Evolutionary conservation across 2,329 filamentous ascomycete species (phyloP), one percentile per base, ranked within the genome.

Genomic region (Dryadomyces quercivorus): DNA sequence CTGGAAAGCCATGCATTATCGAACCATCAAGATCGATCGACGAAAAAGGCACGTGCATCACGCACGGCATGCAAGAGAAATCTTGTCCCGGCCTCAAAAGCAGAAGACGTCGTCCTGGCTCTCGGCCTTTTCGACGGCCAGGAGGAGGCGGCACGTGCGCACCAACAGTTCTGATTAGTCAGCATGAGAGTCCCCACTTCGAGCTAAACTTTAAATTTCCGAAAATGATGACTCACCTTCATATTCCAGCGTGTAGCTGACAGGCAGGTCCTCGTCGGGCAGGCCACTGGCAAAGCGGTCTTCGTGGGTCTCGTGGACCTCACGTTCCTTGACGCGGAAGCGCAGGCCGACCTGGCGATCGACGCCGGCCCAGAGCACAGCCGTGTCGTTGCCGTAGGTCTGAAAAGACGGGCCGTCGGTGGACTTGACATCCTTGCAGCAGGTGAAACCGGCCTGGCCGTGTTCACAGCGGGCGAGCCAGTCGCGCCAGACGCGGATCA

Each of bases 211-310:
- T 48, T 42, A 26, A 8, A 52, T 36, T 36, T 9, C 42, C 47
- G 6, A 13, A 12, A 18, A 36, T 21, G n/a, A 16, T 9, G 12
- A 47, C 64, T 75, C 56, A 70, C 88, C 86, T 83, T 77, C 75
- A 62, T 88, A 86, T 55, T 86, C 78, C 31, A 93, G 71, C 46
- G 77, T 77, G 64, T 89, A 93, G 53, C 75, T 81, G 10, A 87
- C 80, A 3, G 83, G 75, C n/a, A 77, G 67, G 48, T 88, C 82
- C 53, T 88, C 81, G 51, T 83, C 78, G 1, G 82, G 7, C 2
- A 12, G 15, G 4, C 36, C 36, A 16, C 10, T n/a, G 10, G 78
- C 56, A 71, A 69, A 40, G 21, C 73, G 62, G 38, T 57, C 64
- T 62, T 51, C 21, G 45, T 71, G 34, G n/a, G 45, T n/a, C 15